phyloP scores from a whole-genome alignment of 768 basidiomycete genomes.

The Crassisporium funariophilum region DNA sequence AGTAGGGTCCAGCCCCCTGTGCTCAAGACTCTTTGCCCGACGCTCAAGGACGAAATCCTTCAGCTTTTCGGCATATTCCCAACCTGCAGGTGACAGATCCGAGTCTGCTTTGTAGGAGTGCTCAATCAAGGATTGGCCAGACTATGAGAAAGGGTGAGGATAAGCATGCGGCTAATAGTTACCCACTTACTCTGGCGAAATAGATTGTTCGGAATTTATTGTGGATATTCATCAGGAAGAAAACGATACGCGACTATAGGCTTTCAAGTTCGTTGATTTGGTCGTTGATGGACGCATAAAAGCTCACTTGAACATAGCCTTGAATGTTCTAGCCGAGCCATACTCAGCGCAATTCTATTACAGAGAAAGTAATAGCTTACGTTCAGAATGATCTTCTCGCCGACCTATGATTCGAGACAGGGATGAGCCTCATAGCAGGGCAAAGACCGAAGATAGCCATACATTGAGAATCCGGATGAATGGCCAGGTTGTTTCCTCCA shows the following conservation, averaged over 20 bases:
- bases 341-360: neutral
- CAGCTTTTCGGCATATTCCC: conserved; percentile 91
- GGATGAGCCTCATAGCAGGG: conserved; percentile 13
- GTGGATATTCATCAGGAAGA: conserved; percentile 99
- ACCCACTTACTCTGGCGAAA: conserved; percentile 87
- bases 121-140: conserved; percentile 97
- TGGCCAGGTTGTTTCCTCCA: conserved; percentile 90
- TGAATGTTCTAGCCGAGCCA: conserved; percentile 62
- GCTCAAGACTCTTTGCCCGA: conserved; percentile 73
- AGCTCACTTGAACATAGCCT: conserved; percentile 81
- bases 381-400: conserved; percentile 95
- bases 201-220: conserved; percentile 92
- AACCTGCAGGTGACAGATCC: conserved; percentile 91
- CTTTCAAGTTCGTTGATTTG: neutral
- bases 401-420: conserved; percentile 55
- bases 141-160: conserved; percentile 46
- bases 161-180: neutral
- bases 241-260: conserved; percentile 85
- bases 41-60: conserved; percentile 90
- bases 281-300: neutral
- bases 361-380: conserved; percentile 40
- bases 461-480: conserved; percentile 95
- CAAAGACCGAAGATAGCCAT: conserved; percentile 20
- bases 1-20: conserved; percentile 62
- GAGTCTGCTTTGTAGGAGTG: conserved; percentile 99